Base-by-base conservation (phyloP, 169 alveolate species). In the Fabrea salina region DNA sequence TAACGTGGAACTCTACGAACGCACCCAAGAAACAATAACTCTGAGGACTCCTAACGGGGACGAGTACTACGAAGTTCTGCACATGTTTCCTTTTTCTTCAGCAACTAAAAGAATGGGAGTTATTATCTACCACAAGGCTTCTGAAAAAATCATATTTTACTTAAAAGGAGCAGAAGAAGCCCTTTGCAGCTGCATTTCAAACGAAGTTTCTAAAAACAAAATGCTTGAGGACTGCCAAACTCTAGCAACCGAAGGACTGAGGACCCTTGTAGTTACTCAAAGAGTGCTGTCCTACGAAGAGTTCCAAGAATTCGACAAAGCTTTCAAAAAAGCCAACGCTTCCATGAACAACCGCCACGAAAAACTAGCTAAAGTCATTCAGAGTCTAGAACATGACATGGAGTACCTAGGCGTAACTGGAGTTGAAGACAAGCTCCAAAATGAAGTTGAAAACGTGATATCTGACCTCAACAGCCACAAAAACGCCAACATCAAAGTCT, bases 41-140 rank as follows among this genome's bases (percentile, higher is more conserved):
- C 11, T 61, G 11, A 61, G 27, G 56, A 22, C 56, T 8, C 25
- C 13, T 8, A 11, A 37, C 19, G 56, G 56, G 6, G 35, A 7
- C 8, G 78, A 68, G 68, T 91, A 91, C 41, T 98, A 93, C 83
- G 91, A 89, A 33, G 96, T 98, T 37, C 83, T 98, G 59, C 92
- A 92, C 32, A 93, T 95, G 43, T 97, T 98, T 75, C 99, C 99
- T 1, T 98, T 98, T 83, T 91, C 99, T 25, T 92, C 98, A n/a
- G 99, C 96, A 39, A 90, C 98, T 7, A 98, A 98, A 80, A 89
- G 99, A 39, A 98, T 98, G 99, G 99, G 99, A 57, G 96, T 98
- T 49, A 83, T 98, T 35, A 91, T 98, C 7, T 90, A 94, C 77
- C 97, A 96, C 71, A 77, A 79, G 53, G 51, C 70, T 40, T 37